Conservation (phyloP, 2,329 filamentous ascomycete genomes). For the Tolypocladium paradoxum region DNA sequence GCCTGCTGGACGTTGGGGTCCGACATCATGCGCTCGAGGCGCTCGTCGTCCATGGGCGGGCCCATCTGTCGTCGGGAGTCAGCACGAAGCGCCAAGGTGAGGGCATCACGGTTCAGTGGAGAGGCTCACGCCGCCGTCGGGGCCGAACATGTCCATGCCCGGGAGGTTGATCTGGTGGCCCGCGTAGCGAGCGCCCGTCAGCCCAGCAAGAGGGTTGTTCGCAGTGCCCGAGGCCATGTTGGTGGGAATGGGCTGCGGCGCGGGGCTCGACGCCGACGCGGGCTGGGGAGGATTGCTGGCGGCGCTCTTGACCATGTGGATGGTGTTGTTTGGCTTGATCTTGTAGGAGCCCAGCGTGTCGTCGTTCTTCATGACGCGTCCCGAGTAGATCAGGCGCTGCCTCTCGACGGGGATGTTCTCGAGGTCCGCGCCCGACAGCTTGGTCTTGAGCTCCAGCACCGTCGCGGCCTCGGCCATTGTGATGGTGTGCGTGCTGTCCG, state of each 20-base stretch:
- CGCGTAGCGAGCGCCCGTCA: constrained; percentile 89
- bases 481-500: constrained; percentile 72
- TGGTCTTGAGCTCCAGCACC: constrained; percentile 79
- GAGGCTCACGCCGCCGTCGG: constrained; percentile 77
- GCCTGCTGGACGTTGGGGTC: constrained; percentile 79
- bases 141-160: constrained; percentile 79
- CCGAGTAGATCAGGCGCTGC: constrained; percentile 94
- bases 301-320: constrained; percentile 94
- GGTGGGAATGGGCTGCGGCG: constrained; percentile 43
- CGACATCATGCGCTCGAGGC: constrained; percentile 73
- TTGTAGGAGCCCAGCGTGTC: constrained; percentile 81
- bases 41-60: constrained; percentile 68
- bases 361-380: constrained; percentile 89
- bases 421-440: constrained; percentile 69
- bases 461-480: constrained; percentile 68
- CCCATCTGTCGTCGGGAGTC: constrained; percentile 58
- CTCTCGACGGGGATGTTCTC: constrained; percentile 80
- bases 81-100: constrained; percentile 6
- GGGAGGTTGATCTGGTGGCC: constrained; percentile 77
- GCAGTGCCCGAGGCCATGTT: constrained; percentile 76
- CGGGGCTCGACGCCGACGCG: constrained; percentile 27
- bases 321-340: constrained; percentile 90
- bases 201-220: constrained; percentile 79
- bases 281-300: constrained; percentile 61
- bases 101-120: not conserved